phyloP scores from a whole-genome alignment of 352 stramenopile genomes.

The Blastocystis sp. region DNA sequence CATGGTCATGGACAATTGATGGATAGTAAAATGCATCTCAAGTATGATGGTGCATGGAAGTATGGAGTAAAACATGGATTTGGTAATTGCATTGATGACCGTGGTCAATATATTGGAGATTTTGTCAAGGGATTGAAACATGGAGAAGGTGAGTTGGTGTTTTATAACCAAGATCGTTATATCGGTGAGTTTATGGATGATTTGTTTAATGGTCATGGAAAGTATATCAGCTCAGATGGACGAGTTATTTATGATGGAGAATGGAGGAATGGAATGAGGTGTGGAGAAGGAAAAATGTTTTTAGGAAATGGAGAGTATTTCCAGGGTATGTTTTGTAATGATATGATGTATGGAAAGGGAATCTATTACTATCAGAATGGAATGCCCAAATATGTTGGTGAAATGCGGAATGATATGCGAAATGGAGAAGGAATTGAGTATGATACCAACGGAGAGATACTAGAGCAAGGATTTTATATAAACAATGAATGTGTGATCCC shows the following conservation, averaged over 20 bases:
- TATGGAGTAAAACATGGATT: constrained; percentile 22
- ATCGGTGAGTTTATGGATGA: constrained; percentile 47
- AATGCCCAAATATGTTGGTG: constrained; percentile 7
- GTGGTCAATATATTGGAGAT: constrained; percentile 4
- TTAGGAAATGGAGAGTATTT: constrained; percentile 53
- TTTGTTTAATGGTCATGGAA: constrained; percentile 9
- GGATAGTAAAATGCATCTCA: background rate
- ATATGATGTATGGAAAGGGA: constrained; percentile 54
- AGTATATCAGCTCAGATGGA: background rate
- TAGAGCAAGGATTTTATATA: constrained; percentile 28
- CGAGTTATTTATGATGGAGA: constrained; percentile 48
- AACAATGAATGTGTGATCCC: constrained; percentile 10
- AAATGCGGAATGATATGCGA: constrained; percentile 16
- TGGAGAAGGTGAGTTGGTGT: background rate
- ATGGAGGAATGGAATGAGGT: constrained; percentile 37
- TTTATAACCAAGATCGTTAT: constrained; percentile 26
- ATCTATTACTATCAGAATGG: constrained; percentile 28
- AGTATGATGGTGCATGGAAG: constrained; percentile 15
- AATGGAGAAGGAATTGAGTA: constrained; percentile 42
- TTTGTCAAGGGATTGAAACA: background rate
- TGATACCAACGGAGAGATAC: background rate
- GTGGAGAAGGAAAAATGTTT: constrained; percentile 32
- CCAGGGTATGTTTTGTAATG: constrained; percentile 7
- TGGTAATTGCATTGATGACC: background rate
- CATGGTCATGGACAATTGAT: background rate